A percentile compares a stretch with the other conserved stretches of the same genome.
Conservation (phyloP, 805 yeast genomes). For the Candida krabiensis region DNA sequence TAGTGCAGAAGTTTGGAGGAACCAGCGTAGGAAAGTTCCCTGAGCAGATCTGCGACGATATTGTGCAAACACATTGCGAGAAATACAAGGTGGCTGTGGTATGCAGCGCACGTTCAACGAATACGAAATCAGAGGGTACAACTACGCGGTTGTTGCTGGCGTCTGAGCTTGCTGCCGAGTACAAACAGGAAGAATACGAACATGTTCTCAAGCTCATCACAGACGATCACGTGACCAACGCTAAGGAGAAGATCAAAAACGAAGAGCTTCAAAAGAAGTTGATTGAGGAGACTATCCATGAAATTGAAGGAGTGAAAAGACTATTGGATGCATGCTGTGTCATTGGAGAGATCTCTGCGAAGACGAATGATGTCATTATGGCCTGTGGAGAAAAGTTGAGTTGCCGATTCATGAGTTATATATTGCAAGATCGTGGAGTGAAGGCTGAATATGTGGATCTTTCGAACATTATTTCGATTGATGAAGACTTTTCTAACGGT, state of each 20-base stretch:
- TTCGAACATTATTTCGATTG: conserved; percentile 66
- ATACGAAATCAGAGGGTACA: conserved; percentile 92
- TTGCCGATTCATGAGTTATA: conserved; percentile 83
- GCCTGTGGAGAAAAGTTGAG: conserved; percentile 92
- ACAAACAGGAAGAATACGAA: conserved; percentile 50
- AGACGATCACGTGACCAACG: conserved; percentile 78
- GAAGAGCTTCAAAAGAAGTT: conserved; percentile 50
- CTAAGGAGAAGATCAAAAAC: conserved; percentile 50
- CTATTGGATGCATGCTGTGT: conserved; percentile 84
- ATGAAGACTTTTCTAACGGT: conserved; percentile 51
- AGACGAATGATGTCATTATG: conserved; percentile 88
- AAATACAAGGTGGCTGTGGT: conserved; percentile 82
- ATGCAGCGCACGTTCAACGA: conserved; percentile 91
- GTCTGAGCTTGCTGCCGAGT: conserved; percentile 74
- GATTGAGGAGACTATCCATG: conserved; percentile 57
- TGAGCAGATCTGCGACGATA: conserved; percentile 77
- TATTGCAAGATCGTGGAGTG: conserved; percentile 81
- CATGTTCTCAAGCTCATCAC: conserved; percentile 64
- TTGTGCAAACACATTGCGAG: conserved; percentile 65
- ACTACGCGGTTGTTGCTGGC: conserved; percentile 82
- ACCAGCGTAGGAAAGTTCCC: conserved; percentile 97
- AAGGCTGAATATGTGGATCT: conserved; percentile 79
- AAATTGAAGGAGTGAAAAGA: conserved; percentile 66
- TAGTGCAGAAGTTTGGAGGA: conserved; percentile 95
- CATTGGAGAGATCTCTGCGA: conserved; percentile 86